Base-by-base conservation (phyloP, 2,329 filamentous ascomycete species). In the Boeremia exigua region DNA sequence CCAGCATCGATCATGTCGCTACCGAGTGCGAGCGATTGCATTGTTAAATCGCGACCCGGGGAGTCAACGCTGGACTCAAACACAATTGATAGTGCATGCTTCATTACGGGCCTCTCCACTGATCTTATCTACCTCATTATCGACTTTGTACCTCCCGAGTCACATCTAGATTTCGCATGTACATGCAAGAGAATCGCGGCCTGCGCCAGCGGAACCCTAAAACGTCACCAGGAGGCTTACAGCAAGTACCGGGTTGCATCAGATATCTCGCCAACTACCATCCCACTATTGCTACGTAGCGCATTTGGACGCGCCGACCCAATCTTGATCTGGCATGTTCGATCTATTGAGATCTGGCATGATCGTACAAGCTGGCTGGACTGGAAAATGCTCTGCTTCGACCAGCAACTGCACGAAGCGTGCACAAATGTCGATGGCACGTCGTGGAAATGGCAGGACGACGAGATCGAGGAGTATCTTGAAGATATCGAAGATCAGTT, bases 241-340 rank as follows among this genome's bases (percentile, higher is more conserved):
- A 47, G 17, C n/a, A 60, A 48, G 7, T 60, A 60, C 34, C 30
- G 36, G 9, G 39, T 60, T 11, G 23, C 58, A 29, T 62, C 58
- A 33, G 60, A 58, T 39, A 34, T 60, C n/a, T 17, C 47, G 8
- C 58, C 60, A 8, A 30, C 38, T 6, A 58, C 60, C 8, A 33
- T 58, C 14, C 54, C 55, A 38, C 56, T 48, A 11, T 33, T 62
- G 19, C 40, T 62, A 25, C 57, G 60, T 11, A 62, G 60, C 23
- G 37, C 40, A 12, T 56, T 48, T 12, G 48, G 51, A 17, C 55
- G 48, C 6, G 46, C 37, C 17, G 60, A 62, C n/a, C 58, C 54
- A 14, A 39, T 62, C 0, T 25, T 17, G 3, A 58, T 54, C 29
- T 62, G 60, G 58, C 57, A 60, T 50, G 57, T 60, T 44, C 57